Conservation (phyloP, 108 stramenopile species). For the Cyclotella sp. region DNA sequence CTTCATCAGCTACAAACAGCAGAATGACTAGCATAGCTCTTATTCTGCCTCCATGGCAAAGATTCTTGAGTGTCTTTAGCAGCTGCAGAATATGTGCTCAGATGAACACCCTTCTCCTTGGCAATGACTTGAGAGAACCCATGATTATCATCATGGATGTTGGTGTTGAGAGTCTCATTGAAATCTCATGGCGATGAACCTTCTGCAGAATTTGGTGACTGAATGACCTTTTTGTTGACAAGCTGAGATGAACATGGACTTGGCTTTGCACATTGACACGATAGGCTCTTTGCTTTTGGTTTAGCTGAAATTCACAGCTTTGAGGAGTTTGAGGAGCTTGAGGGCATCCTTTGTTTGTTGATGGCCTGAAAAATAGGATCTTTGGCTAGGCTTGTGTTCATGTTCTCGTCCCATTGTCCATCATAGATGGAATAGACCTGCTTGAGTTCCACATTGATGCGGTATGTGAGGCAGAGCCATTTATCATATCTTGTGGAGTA, state of each 20-base stretch:
- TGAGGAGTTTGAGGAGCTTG: neutral
- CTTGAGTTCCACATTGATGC: neutral
- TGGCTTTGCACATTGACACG: neutral
- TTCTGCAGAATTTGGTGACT: neutral
- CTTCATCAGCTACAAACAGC: neutral
- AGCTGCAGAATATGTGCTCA: neutral
- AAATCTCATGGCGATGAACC: neutral
- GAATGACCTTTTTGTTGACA: neutral
- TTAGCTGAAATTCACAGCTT: slow-evolving; percentile 1
- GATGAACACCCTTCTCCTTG: neutral
- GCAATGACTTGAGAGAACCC: neutral
- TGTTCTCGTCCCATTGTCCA: slow-evolving; percentile 6
- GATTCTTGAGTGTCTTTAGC: neutral
- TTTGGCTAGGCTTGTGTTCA: neutral
- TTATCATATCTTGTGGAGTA: neutral
- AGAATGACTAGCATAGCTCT: neutral
- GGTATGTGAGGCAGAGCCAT: neutral
- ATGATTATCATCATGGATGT: neutral
- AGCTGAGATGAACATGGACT: neutral
- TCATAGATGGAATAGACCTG: slow-evolving; percentile 1
- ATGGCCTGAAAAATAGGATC: neutral
- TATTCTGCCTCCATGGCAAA: neutral
- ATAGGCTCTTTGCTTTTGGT: neutral
- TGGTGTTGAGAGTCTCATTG: neutral
- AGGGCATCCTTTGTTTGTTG: neutral